Evolutionary conservation across 1,284 basidiomycete species (phyloP), one percentile per base, ranked within the genome.

Genomic region (Veloboletus limbatus): DNA sequence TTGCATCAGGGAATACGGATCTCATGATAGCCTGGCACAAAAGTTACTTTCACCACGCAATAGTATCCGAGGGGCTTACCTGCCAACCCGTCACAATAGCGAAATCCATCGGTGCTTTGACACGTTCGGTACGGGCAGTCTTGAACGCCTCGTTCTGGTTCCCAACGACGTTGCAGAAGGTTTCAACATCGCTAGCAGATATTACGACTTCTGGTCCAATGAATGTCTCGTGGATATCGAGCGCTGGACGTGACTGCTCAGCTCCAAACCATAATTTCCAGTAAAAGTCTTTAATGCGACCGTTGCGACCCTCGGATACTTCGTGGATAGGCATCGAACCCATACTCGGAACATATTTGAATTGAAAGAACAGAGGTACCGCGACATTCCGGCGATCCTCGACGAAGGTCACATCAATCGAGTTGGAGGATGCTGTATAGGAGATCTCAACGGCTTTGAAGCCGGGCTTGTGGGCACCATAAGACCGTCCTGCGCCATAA

Each of bases 21-120:
- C 90, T 92, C 87, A 97, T 97, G 69, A 97, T 97, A 8, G 93
- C 89, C 89, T 95, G 57, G 3, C 43, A 52, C 38, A 32, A 48
- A 32, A 9, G 55, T 51, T 50, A 52, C 40, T 48, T 44, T 48
- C 30, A 49, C 31, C 11, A 38, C 18, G 8, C n/a, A 7, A 26
- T 3, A 48, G 18, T 22, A 24, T 26, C 24, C 26, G 17, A 36
- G 8, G 6, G 37, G 69, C 83, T 55, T 62, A 91, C 91, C 83
- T 93, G 85, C 95, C 96, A 98, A 35, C 95, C 94, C 39, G 94
- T 88, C 49, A 98, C 95, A 63, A 99, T 99, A 45, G 94, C 93
- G 63, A 97, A 98, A 74, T 99, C 97, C 92, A 99, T 97, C 0
- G 96, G 96, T 1, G 92, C 92, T 60, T 86, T 81, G 27, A 92